Evolutionary conservation across 2,329 filamentous ascomycete genomes (phyloP).

Genomic region (Diaporthe ilicicola): DNA sequence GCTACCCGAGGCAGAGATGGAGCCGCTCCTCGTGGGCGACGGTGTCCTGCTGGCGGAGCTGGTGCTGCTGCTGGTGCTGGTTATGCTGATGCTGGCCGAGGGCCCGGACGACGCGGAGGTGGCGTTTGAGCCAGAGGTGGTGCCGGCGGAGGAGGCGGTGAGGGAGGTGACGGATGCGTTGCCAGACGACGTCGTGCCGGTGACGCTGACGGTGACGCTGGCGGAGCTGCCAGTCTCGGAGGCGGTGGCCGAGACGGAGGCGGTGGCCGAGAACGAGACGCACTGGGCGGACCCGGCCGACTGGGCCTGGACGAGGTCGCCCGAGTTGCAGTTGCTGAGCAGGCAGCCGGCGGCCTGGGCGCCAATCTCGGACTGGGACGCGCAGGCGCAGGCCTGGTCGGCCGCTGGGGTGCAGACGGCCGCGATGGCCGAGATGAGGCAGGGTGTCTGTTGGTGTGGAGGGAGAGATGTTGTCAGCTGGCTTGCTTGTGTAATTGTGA

Average conservation of each 20-base stretch:
- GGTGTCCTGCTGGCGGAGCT: conserved; percentile 8
- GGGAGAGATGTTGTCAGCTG: neutral
- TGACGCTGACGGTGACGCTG: conserved; percentile 27
- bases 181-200: conserved; percentile 12
- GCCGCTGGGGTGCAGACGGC: conserved; percentile 53
- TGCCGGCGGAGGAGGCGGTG: conserved; percentile 12
- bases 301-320: conserved; percentile 41
- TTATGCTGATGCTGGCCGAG: neutral
- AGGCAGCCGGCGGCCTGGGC: conserved; percentile 43
- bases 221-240: conserved; percentile 21
- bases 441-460: conserved; percentile 47
- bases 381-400: conserved; percentile 63
- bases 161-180: conserved; percentile 11
- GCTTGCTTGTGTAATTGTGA: neutral
- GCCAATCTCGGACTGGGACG: conserved; percentile 43
- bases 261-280: conserved; percentile 40
- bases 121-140: conserved; percentile 3
- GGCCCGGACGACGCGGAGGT: neutral
- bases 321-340: conserved; percentile 40
- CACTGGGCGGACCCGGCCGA: conserved; percentile 45
- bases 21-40: neutral
- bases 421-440: conserved; percentile 56
- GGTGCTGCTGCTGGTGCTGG: neutral
- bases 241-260: conserved; percentile 38
- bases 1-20: neutral